A percentile compares a stretch with the other conserved stretches of the same genome.
phyloP scores from a whole-genome alignment of 169 alveolate species.

The Cryptosporidium tyzzeri region DNA sequence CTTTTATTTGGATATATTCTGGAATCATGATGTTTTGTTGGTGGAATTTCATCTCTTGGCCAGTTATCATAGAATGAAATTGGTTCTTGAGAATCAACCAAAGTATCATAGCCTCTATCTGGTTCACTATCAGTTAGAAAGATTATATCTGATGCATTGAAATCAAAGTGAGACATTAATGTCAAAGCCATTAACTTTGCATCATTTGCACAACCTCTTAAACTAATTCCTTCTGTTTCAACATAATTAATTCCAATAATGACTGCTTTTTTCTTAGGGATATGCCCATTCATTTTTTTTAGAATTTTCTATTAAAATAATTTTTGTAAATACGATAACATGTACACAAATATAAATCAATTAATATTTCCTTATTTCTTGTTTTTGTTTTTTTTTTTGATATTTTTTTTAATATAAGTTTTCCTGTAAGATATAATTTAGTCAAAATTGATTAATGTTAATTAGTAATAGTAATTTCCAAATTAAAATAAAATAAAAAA shows the following conservation, averaged over 20 bases:
- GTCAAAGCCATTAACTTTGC: slow-evolving; percentile 88
- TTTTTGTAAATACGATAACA: background rate
- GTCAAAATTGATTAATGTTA: background rate
- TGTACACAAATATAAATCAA: background rate
- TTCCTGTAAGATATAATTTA: background rate
- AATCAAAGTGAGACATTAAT: slow-evolving; percentile 85
- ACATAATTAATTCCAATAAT: slow-evolving; percentile 89
- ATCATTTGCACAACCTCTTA: slow-evolving; percentile 91
- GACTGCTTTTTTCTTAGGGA: slow-evolving; percentile 85
- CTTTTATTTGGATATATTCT: slow-evolving; percentile 84
- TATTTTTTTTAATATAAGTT: background rate
- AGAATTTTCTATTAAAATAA: too few relatives aligned
- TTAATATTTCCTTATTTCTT: background rate
- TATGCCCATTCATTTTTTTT: slow-evolving; percentile 3
- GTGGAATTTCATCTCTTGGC: slow-evolving; percentile 81
- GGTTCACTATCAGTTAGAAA: slow-evolving; percentile 87
- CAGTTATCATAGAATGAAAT: slow-evolving; percentile 80
- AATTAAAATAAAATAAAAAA: too few relatives aligned
- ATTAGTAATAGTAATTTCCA: too few relatives aligned
- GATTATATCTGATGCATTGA: slow-evolving; percentile 84
- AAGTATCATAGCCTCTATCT: slow-evolving; percentile 71
- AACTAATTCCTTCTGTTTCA: slow-evolving; percentile 79
- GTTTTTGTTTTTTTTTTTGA: background rate
- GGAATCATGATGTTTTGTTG: slow-evolving; percentile 76
- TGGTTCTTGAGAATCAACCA: slow-evolving; percentile 65